Base-by-base conservation (phyloP, 2,329 filamentous ascomycete species). In the Westerdykella sp. region DNA sequence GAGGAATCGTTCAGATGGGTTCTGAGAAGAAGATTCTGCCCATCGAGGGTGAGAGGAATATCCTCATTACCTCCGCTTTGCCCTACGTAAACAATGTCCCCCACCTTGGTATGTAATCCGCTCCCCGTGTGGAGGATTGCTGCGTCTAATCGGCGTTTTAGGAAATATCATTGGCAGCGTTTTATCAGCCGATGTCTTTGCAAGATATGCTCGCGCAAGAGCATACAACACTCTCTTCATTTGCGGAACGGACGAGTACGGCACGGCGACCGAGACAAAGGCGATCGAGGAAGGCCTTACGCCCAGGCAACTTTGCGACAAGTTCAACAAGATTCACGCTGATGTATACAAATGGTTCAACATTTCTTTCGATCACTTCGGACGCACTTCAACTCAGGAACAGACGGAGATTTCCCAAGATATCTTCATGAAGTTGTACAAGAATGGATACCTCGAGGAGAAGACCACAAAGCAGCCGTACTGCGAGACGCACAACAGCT, bases 331-430 rank as follows among this genome's bases (percentile, higher is more conserved):
- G 58, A 81, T 95, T 46, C 91, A 96, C 71, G 82, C 88, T 58
- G 87, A 85, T 39, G 85, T 96, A 53, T 97, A 97, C 69, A 80
- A 94, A 67, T 96, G 91, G 88, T 98, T 98, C 72, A 81, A 89
- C 62, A 91, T 97, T 61, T 83, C 79, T 45, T 97, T 97, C 64
- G 91, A 97, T 70, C 84, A 90, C 68, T 98, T 97, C 64, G 93
- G 90, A 49, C 84, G 90, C 46, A 97, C 93, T 5, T 88, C 90
- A 3, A 97, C 91, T 14, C 70, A 79, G 42, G 80, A 93, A 59
- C 93, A 97, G 69, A 96, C 89, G 16, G 80, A 88, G 54, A 97
- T 98, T 57, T 87, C 90, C 9, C 93, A 97, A 69, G 81, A 87
- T 50, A 90, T 97, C 53, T 97, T 97, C 69, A 73, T 75, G 43